A percentile compares a stretch with the other conserved stretches of the same genome.
Evolutionary conservation across 306 rosid genomes (phyloP).

Genomic region (Clitoria ternatea): DNA sequence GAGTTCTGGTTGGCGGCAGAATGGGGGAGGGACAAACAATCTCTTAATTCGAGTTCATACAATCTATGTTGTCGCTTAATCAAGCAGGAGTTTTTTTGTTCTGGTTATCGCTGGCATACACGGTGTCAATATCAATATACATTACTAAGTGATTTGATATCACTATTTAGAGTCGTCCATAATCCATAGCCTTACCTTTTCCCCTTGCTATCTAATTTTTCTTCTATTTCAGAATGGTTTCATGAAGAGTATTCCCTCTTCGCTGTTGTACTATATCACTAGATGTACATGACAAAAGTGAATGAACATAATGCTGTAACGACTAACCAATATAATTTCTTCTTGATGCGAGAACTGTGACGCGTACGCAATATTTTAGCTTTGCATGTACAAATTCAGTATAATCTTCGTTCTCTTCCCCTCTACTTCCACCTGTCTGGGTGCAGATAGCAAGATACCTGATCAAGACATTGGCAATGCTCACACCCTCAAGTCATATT

Average conservation of each 20-base stretch:
- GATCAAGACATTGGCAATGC: no score
- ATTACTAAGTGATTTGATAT: slow-evolving; percentile 22
- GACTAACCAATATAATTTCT: not conserved
- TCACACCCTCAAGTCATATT: no score
- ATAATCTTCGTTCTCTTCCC: not conserved
- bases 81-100: slow-evolving; percentile 21
- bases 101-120: slow-evolving; percentile 21
- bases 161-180: slow-evolving; percentile 1
- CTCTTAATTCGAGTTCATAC: slow-evolving; percentile 16
- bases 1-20: slow-evolving; percentile 21
- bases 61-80: slow-evolving; percentile 12
- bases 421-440: no score
- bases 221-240: slow-evolving; percentile 5
- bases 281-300: slow-evolving; percentile 20
- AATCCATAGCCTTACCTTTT: not conserved
- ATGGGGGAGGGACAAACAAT: not conserved
- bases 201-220: not conserved
- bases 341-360: not conserved
- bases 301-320: slow-evolving; percentile 21
- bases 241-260: slow-evolving; percentile 20
- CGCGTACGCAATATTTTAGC: slow-evolving; percentile 15
- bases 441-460: no score
- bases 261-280: slow-evolving; percentile 22
- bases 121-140: slow-evolving; percentile 12
- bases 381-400: not conserved